Base-by-base conservation (phyloP, 768 basidiomycete genomes). In the Hydnomerulius pinastri region DNA sequence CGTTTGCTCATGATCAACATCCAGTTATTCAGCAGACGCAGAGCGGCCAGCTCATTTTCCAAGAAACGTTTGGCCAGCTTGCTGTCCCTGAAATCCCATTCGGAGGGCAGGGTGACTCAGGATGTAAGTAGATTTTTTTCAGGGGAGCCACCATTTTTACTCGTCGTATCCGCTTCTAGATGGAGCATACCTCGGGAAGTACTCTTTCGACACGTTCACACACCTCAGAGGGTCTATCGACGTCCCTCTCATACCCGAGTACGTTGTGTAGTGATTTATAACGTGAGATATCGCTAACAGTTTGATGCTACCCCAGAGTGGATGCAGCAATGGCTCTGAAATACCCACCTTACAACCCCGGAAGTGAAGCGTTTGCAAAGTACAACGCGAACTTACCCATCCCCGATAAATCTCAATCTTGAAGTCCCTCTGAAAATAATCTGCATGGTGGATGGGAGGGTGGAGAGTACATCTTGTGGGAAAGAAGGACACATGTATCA, bases 271-370 rank as follows among this genome's bases (percentile, higher is more conserved):
- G 21, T n/a, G 23, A 10, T 38, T 23, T 21, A 30, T 6, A 29
- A 23, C 20, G 43, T 41, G 51, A 46, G 12, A 3, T 27, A 10
- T 42, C n/a, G 20, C 25, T 55, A 5, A 13, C 27, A 39, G 24
- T 9, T 23, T 18, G 50, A 12, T 12, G 4, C 11, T 35, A 35
- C 4, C 33, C 11, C 33, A 83, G 83, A 73, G 54, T 80, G 33
- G 82, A 85, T 59, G 67, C 61, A 32, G 59, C 79, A 40, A 54
- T 84, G 36, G 65, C 70, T 2, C 72, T 76, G 70, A 77, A 83
- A 21, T 87, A 77, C 70, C 83, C 85, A n/a, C 85, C 85, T 1
- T 85, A 85, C 56, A 38, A n/a, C n/a, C n/a, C n/a, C n/a, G n/a
- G n/a, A n/a, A n/a, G n/a, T n/a, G n/a, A n/a, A n/a, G n/a, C n/a